A percentile compares a stretch with the other conserved stretches of the same genome.
phyloP scores from a whole-genome alignment of 352 stramenopile genomes.

The Phytophthora meadii region DNA sequence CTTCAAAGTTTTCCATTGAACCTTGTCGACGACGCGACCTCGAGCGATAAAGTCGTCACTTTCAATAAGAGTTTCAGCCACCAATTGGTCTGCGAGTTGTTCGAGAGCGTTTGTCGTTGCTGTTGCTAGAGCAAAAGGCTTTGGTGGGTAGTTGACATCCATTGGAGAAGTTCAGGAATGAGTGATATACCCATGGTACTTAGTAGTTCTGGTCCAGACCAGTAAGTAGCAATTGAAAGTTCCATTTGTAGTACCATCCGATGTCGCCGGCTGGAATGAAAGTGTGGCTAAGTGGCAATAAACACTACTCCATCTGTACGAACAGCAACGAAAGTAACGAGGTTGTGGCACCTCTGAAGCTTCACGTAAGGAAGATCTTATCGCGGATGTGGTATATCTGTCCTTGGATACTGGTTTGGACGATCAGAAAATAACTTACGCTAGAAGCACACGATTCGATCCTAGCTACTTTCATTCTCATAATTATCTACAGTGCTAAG shows the following conservation, averaged over 20 bases:
- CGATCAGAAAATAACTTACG: no score
- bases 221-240: neutral
- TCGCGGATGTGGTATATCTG: neutral
- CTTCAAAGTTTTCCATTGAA: neutral
- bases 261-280: constrained; percentile 5
- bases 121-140: neutral
- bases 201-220: neutral
- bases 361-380: constrained; percentile 5
- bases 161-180: constrained; percentile 7
- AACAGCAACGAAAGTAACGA: neutral
- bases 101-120: neutral
- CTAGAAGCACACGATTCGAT: constrained; percentile 2
- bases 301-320: constrained; percentile 5
- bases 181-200: no score
- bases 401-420: no score
- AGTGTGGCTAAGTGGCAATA: neutral
- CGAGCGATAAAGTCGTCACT: neutral
- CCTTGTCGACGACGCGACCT: neutral
- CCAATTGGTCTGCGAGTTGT: neutral
- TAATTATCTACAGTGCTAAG: constrained; percentile 32
- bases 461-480: constrained; percentile 6
- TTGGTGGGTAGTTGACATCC: neutral
- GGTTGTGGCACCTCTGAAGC: neutral
- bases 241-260: constrained; percentile 1
- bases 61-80: neutral